Conservation (phyloP, 768 basidiomycete species). For the Russula abietina region DNA sequence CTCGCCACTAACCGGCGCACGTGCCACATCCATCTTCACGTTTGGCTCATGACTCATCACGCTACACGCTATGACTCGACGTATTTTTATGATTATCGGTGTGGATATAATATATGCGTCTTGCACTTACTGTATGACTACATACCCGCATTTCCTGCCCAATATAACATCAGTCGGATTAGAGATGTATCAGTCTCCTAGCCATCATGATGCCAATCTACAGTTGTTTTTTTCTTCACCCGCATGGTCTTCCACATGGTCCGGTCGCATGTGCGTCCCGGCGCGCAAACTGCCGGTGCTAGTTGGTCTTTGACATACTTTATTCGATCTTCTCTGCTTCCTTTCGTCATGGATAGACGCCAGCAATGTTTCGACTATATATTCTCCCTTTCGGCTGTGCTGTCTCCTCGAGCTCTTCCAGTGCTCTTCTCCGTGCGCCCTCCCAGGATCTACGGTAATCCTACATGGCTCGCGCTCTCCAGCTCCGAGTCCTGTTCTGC, state of each 20-base stretch:
- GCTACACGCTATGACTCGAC: background rate
- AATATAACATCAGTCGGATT: background rate
- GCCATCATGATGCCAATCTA: no score
- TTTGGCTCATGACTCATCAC: no score
- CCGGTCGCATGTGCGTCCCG: no score
- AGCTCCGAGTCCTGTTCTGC: constrained; percentile 8
- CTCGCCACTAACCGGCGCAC: background rate
- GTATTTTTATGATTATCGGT: constrained; percentile 14
- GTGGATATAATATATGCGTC: constrained; percentile 1
- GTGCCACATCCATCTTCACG: background rate
- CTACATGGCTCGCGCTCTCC: constrained; percentile 1
- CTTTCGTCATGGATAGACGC: no score
- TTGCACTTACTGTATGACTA: constrained; percentile 13
- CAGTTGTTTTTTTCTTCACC: no score
- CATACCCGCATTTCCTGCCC: background rate
- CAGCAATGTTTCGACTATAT: background rate
- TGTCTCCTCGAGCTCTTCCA: background rate
- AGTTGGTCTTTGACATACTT: background rate
- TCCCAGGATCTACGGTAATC: background rate
- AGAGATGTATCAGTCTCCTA: background rate
- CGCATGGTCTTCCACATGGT: no score
- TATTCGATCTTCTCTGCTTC: background rate
- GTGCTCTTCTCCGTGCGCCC: no score
- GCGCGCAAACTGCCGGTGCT: no score
- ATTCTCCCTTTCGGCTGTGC: background rate